phyloP scores from a whole-genome alignment of 78 protist species.

The Dictyostelium firmibasis region DNA sequence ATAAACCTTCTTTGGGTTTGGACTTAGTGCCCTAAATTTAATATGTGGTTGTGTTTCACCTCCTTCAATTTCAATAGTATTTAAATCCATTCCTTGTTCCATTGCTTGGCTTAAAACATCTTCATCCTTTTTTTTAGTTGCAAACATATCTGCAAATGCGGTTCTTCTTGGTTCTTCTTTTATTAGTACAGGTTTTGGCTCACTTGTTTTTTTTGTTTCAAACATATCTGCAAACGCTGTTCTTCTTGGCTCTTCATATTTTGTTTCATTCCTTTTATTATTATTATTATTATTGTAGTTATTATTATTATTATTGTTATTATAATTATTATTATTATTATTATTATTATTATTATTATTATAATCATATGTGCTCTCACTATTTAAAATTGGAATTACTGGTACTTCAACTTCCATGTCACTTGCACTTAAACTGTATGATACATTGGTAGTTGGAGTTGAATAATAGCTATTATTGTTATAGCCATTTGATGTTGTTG shows the following conservation, averaged over 20 bases:
- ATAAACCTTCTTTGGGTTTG: neutral
- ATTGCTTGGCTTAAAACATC: neutral
- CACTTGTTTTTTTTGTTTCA: neutral
- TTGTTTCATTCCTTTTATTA: neutral
- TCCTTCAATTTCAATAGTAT: neutral
- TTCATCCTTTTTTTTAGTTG: neutral
- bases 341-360: neutral
- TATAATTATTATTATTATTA: neutral
- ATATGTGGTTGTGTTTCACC: neutral
- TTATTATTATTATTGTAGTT: neutral
- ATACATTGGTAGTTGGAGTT: neutral
- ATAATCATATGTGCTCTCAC: neutral
- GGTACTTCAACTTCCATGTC: neutral
- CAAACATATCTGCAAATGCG: slow-evolving; percentile 21
- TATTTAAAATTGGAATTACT: neutral
- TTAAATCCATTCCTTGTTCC: neutral
- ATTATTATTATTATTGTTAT: neutral
- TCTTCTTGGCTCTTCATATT: neutral
- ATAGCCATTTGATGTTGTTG: neutral
- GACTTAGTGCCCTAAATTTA: neutral
- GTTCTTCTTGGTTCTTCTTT: neutral
- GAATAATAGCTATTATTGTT: neutral
- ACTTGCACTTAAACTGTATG: neutral
- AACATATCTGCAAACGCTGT: neutral
- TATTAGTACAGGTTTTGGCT: no score